Base-by-base conservation (phyloP, 805 yeast species). In the Ogataea haglerorum region DNA sequence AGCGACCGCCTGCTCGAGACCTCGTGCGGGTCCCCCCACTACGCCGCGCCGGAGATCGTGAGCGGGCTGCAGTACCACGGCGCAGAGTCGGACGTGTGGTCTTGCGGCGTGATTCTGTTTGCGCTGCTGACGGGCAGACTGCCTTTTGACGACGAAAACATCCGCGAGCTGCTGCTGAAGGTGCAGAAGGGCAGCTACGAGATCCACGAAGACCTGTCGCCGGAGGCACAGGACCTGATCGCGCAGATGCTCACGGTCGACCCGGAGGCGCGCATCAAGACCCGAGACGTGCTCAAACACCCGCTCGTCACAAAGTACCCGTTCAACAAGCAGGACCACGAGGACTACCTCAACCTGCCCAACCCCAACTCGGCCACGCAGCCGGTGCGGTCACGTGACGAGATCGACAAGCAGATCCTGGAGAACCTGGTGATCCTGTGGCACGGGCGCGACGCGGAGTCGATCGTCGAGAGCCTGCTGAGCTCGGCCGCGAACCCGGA, bases 31-130 rank as follows among this genome's bases (percentile, higher is more conserved):
- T 89, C 97, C 13, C 99, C 99, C 7, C 99, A 93, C 63, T 93
- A 93, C 63, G 99, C 98, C 2, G 87, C 96, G 8, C 99, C 99
- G 0, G 99, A 93, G 62, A 91, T 93, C 51, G 97, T 93, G 9
- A 85, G 96, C 10, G 99, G 99, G 26, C 78, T 84, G 46, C 88
- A 81, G 45, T 93, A 93, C 61, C 98, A 93, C 58, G 99, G 99
- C 10, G 89, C 95, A 22, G 96, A 96, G 30, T 82, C 95, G 23
- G 99, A 93, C 64, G 90, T 93, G 40, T 93, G 99, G 99, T 90
- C 96, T 6, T 90, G 97, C 67, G 98, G 99, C 54, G 87, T 93
- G 46, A 93, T 93, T 39, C 69, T 93, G 41, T 93, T 87, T 68
- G 99, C 99, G 0, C 68, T 93, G 35, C 72, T 93, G 33, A 90